Percentiles rank a stretch among this genome's conserved stretches.
Conservation (phyloP, 2,329 filamentous ascomycete genomes). For the Fusarium veterinarium region DNA sequence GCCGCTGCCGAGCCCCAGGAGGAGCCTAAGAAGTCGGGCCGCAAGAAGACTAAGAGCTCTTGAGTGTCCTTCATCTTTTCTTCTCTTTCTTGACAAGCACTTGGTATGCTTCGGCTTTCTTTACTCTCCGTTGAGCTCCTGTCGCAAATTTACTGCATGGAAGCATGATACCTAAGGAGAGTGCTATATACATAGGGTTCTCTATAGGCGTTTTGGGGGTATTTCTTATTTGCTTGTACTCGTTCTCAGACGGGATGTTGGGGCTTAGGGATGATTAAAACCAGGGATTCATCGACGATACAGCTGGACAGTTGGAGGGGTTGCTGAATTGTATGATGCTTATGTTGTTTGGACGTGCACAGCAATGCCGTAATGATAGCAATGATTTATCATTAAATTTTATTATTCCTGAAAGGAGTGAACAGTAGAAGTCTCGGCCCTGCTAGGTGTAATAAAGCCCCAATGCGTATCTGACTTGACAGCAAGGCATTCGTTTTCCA, state of each 20-base stretch:
- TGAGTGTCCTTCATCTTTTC: slow-evolving; percentile 38
- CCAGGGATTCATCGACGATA: slow-evolving; percentile 14
- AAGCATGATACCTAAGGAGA: slow-evolving; percentile 44
- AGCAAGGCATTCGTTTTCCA: too few relatives aligned
- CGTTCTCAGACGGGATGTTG: slow-evolving; percentile 26
- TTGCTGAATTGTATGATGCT: slow-evolving; percentile 32
- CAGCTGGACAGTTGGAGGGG: slow-evolving; percentile 20
- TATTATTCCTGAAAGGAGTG: neutral
- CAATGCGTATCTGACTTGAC: neutral
- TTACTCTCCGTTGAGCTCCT: slow-evolving; percentile 37
- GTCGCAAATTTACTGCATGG: slow-evolving; percentile 3
- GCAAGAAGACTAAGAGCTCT: slow-evolving; percentile 66
- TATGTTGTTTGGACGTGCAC: slow-evolving; percentile 43
- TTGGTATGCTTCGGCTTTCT: slow-evolving; percentile 20
- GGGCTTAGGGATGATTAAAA: slow-evolving; percentile 25
- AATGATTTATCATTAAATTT: slow-evolving; percentile 39
- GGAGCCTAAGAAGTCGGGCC: slow-evolving; percentile 69
- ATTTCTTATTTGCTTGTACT: slow-evolving; percentile 19
- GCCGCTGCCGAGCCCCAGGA: slow-evolving; percentile 64
- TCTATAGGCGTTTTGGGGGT: slow-evolving; percentile 42
- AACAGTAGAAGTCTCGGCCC: neutral
- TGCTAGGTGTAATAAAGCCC: neutral
- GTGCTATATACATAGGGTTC: slow-evolving; percentile 34
- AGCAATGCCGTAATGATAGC: slow-evolving; percentile 48
- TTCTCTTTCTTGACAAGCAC: slow-evolving; percentile 32